Base-by-base conservation (phyloP, 257 asterid species). In the Cordia subcordata region DNA sequence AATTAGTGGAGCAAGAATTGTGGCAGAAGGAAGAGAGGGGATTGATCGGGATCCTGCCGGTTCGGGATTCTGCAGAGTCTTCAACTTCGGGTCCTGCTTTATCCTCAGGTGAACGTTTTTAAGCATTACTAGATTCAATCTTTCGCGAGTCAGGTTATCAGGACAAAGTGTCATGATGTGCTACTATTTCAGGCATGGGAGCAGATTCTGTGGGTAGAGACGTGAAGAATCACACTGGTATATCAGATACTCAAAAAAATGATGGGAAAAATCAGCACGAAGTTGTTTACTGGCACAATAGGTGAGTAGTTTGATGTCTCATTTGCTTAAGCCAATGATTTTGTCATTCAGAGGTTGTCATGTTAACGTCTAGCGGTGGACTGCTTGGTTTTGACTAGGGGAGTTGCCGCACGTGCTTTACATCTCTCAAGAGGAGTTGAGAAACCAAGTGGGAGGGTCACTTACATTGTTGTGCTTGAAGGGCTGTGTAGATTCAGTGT, bases 21-120 rank as follows among this genome's bases (percentile, higher is more conserved):
- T 92, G 99, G 97, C 97, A 92, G 85, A 88, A 96, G 77, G 99
- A 92, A 65, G 99, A 85, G 77, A 88, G 86, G 73, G 99, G 99
- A 21, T 66, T 92, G 21, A 88, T 88, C 55, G 99, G 99, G 55
- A 83, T 92, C 78, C 82, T 92, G 56, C 99, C 97, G 0, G 96
- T 92, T 45, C 85, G 94, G 55, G 97, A 92, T 78, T 83, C 89
- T 40, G 88, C 80, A 1, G 95, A 78, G 78, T 42, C 47, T 47
- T 62, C 84, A 3, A 53, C 80, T 23, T 73, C 73, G 13, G 83
- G 73, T 64, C 49, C 94, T 49, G 17, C 66, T 27, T 54, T 71
- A 56, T 67, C 91, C 52, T 60, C 86, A 79, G 99, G 99, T 92
- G 75, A 79, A 60, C 33, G 22, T 57, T 63, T 46, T 3, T 19